These are phyloP conservation scores for Acacia confusa DNA, from an alignment of 306 rosid genomes.

Conservation along the genomic window DNA sequence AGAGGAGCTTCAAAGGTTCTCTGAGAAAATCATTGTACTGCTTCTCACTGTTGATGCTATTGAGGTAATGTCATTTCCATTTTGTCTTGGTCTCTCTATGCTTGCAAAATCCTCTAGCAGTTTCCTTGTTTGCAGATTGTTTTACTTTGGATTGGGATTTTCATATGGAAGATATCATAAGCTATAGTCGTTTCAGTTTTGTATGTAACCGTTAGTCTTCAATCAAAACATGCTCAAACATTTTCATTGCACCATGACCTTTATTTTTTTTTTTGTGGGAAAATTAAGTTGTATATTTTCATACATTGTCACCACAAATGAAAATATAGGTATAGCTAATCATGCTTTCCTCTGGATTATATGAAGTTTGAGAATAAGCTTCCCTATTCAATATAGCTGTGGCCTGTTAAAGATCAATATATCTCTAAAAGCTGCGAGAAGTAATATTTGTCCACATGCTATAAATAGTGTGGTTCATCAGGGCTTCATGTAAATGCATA, in stretches of 20 bases:
- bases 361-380: not conserved
- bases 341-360: not conserved
- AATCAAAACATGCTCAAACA: not conserved
- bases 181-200: not conserved
- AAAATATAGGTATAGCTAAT: not conserved
- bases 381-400: not conserved
- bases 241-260: not conserved
- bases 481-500: not conserved
- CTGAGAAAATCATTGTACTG: slow-evolving; percentile 67
- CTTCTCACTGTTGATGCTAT: slow-evolving; percentile 74
- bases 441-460: not conserved
- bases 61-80: slow-evolving; percentile 42
- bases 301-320: not conserved
- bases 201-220: not conserved
- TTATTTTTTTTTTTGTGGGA: not conserved
- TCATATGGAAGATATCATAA: not conserved
- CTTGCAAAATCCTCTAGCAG: not conserved
- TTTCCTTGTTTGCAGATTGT: not conserved
- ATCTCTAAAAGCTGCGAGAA: not conserved
- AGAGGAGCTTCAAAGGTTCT: slow-evolving; percentile 62
- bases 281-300: not conserved
- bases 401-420: not conserved
- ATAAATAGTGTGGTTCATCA: not conserved
- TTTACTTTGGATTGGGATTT: not conserved
- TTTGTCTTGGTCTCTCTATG: not conserved